Conservation (phyloP, 768 basidiomycete genomes). For the Ramaria sp. region DNA sequence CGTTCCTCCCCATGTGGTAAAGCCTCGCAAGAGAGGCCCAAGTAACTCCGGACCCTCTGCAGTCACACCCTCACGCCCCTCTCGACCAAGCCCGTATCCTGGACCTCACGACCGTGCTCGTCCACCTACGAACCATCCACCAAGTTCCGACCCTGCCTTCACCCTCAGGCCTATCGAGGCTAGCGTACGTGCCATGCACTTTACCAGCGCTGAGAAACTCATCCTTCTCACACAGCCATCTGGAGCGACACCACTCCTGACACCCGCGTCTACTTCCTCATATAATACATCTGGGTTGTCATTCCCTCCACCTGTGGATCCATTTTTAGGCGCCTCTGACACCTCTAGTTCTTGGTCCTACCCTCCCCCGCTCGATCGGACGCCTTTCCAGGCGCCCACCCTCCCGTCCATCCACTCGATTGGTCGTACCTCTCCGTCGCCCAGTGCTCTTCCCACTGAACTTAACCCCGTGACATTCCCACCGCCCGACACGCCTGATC, state of each 20-base stretch:
- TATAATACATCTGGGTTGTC: constrained; percentile 28
- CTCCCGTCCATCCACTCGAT: constrained; percentile 5
- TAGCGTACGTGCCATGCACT: neutral
- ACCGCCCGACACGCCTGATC: constrained; percentile 21
- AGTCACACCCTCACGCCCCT: constrained; percentile 31
- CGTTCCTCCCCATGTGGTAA: constrained; percentile 31
- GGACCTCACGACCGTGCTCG: constrained; percentile 25
- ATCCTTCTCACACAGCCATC: neutral
- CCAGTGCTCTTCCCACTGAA: neutral
- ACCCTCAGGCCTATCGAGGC: neutral
- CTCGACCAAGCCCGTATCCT: constrained; percentile 36
- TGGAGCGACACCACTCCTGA: constrained; percentile 25
- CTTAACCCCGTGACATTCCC: constrained; percentile 10
- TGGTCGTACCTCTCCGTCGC: neutral
- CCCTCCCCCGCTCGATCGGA: no score
- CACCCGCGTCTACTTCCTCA: constrained; percentile 31
- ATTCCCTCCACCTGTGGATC: constrained; percentile 32
- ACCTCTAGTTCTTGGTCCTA: neutral
- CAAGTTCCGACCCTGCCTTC: neutral
- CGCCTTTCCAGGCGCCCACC: neutral
- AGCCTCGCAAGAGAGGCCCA: constrained; percentile 11
- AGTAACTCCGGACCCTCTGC: constrained; percentile 12
- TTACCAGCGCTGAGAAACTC: neutral
- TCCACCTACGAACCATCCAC: constrained; percentile 1
- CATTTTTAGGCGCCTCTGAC: constrained; percentile 27